These are phyloP conservation scores for Aspergillus sp. DNA, from an alignment of 2,329 filamentous ascomycete genomes.

Conservation along the genomic window DNA sequence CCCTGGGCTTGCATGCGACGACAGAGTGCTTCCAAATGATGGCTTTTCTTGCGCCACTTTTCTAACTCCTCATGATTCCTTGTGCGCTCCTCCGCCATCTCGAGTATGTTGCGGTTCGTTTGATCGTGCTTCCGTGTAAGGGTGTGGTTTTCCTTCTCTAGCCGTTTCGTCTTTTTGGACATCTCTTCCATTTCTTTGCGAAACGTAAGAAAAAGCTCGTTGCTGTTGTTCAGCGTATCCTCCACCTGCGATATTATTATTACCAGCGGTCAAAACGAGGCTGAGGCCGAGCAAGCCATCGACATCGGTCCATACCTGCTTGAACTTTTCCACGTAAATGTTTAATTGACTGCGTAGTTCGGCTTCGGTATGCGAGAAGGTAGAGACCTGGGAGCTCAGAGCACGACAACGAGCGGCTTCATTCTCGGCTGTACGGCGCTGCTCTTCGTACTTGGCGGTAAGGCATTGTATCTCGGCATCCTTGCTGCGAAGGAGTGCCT, in stretches of 20 bases:
- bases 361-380: slow-evolving; percentile 92
- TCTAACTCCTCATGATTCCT: slow-evolving; percentile 75
- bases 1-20: slow-evolving; percentile 96
- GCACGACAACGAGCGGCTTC: slow-evolving; percentile 80
- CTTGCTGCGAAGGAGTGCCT: slow-evolving; percentile 87
- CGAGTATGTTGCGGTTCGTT: slow-evolving; percentile 90
- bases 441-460: slow-evolving; percentile 81
- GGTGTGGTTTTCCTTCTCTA: slow-evolving; percentile 94
- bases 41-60: slow-evolving; percentile 78
- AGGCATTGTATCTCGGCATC: slow-evolving; percentile 94
- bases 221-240: slow-evolving; percentile 97
- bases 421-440: slow-evolving; percentile 82
- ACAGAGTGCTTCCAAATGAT: slow-evolving; percentile 91
- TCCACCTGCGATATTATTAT: slow-evolving; percentile 74
- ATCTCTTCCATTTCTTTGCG: slow-evolving; percentile 99
- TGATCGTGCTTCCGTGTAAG: slow-evolving; percentile 91
- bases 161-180: slow-evolving; percentile 96
- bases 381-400: slow-evolving; percentile 86
- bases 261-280: slow-evolving; percentile 29
- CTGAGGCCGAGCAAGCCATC: slow-evolving; percentile 19
- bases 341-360: slow-evolving; percentile 94
- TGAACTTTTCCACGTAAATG: slow-evolving; percentile 99
- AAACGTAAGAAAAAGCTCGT: slow-evolving; percentile 95
- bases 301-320: slow-evolving; percentile 71
- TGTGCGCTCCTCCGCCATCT: slow-evolving; percentile 92